These are phyloP conservation scores for Xylariaceae sp. DNA, from an alignment of 2,329 filamentous ascomycete genomes.

Conservation along the genomic window DNA sequence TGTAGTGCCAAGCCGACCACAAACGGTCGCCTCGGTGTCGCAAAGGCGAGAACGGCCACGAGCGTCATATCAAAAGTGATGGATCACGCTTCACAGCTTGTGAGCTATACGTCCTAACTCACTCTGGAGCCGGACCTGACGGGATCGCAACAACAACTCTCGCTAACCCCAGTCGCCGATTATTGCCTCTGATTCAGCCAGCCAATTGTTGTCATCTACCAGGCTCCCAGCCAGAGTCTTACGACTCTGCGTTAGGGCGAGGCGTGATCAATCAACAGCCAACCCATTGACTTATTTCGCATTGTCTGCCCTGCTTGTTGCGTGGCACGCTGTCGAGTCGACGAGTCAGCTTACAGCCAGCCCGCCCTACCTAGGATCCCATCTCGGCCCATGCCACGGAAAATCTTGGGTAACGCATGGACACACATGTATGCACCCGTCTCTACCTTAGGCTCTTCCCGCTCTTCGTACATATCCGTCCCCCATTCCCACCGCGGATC, in stretches of 20 bases:
- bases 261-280: conserved; percentile 1
- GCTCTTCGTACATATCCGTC: conserved; percentile 26
- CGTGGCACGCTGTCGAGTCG: conserved; percentile 7
- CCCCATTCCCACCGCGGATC: conserved; percentile 25
- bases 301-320: background rate
- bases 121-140: too few relatives aligned
- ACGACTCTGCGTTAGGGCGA: background rate
- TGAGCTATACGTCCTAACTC: too few relatives aligned
- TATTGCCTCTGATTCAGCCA: too few relatives aligned
- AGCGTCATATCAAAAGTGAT: conserved; percentile 1
- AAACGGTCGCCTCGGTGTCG: too few relatives aligned
- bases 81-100: conserved; percentile 1
- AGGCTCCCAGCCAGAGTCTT: background rate
- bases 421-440: conserved; percentile 27
- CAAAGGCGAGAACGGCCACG: too few relatives aligned
- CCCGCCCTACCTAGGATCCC: conserved; percentile 9
- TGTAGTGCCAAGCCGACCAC: too few relatives aligned
- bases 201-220: too few relatives aligned
- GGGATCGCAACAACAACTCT: background rate
- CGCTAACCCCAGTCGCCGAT: background rate
- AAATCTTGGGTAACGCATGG: conserved; percentile 22
- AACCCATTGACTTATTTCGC: background rate
- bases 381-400: conserved; percentile 15
- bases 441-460: conserved; percentile 28
- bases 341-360: conserved; percentile 12